Base-by-base conservation (phyloP, 345 rosid genomes). In the Nasturtium officinale region DNA sequence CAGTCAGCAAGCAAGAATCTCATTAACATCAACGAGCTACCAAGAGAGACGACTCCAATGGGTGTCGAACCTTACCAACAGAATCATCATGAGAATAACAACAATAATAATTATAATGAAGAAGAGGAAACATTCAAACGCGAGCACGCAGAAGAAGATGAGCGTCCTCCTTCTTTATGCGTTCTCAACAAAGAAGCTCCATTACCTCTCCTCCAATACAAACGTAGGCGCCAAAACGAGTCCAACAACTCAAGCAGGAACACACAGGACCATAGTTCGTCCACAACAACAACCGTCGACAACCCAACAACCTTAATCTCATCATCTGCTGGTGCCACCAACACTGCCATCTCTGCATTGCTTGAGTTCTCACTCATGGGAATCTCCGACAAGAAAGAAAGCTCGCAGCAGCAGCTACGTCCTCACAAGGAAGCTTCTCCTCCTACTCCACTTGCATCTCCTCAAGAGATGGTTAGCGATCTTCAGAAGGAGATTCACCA, bases 331-430 rank as follows among this genome's bases (percentile, higher is more conserved):
- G 77, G 84, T 26, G 89, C 88, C 18, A 85, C 89, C 40, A 84
- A 87, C 4, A 84, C 84, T 0, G 89, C 92, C 25, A 60, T 89
- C 61, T 90, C 98, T 62, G 89, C 98, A 6, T 73, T 94, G 70
- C 71, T 94, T 69, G 97, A 90, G 74, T 89, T 90, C 71, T 87
- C 91, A n/a, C 85, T 88, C 10, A 83, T 77, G 76, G 79, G 79
- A 0, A 55, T 69, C 59, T 61, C 75, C 1, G 79, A 76, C 0
- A 76, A 69, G 60, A 75, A 75, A 68, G 79, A 68, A 61, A 40
- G 6, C 50, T 45, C 6, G 10, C 64, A 61, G 11, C 28, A 53
- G 21, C 40, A 5, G 18, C 61, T 37, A 16, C 25, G 35, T 43
- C 70, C 26, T 30, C 71, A 11, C 35, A 69, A 61, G 75, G 75